Evolutionary conservation across 192 early-diverging fungal genomes (phyloP).

Genomic region (Mycoemilia scoparia): DNA sequence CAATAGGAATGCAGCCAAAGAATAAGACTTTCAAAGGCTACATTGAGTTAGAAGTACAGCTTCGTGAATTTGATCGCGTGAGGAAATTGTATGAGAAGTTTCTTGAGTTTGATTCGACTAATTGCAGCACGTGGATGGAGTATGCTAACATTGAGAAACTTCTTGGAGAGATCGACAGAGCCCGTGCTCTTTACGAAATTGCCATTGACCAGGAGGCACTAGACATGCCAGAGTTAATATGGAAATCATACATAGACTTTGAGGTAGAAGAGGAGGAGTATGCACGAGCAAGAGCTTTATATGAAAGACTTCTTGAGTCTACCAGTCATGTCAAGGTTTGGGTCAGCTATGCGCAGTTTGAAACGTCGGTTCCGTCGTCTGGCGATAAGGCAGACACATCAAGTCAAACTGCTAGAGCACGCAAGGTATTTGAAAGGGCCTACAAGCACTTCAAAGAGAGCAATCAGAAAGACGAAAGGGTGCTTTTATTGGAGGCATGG

Average conservation of each 20-base stretch:
- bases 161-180: constrained; percentile 70
- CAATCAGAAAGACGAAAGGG: constrained; percentile 57
- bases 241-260: constrained; percentile 98
- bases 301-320: constrained; percentile 64
- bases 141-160: constrained; percentile 79
- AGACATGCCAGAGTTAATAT: constrained; percentile 97
- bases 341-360: constrained; percentile 88
- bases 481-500: constrained; percentile 74
- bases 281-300: constrained; percentile 54
- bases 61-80: constrained; percentile 88
- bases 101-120: constrained; percentile 68
- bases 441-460: constrained; percentile 50
- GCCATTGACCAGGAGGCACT: constrained; percentile 73
- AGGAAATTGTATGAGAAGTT: constrained; percentile 81
- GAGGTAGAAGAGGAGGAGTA: constrained; percentile 72
- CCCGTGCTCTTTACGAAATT: constrained; percentile 77
- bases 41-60: constrained; percentile 83
- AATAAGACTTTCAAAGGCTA: constrained; percentile 88
- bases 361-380: constrained; percentile 43
- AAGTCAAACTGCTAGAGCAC: constrained; percentile 27
- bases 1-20: constrained; percentile 80
- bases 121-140: constrained; percentile 90
- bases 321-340: constrained; percentile 95
- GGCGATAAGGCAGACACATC: too few species aligned
- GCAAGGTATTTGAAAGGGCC: constrained; percentile 57